Base-by-base conservation (phyloP, 2,329 filamentous ascomycete genomes). In the Trichophyton verrucosum region DNA sequence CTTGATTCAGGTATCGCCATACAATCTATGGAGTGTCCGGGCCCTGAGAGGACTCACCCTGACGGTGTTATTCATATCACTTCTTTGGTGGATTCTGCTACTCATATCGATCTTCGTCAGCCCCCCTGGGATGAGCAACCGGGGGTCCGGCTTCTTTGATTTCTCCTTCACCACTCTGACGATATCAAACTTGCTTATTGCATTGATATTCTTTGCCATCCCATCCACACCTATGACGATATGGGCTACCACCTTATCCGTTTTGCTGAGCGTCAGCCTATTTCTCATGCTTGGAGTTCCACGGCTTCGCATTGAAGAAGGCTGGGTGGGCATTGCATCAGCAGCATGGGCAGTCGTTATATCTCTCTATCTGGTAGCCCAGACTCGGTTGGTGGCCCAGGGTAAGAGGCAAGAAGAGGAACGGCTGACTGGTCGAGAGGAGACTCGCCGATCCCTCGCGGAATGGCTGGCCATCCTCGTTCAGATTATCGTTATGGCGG, bases 321-420 rank as follows among this genome's bases (percentile, higher is more conserved):
- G 89, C 36, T 95, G 91, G 86, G 86, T 94, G 0, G 94, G 94
- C n/a, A 87, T 94, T 60, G 84, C 83, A 8, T 94, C 88, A 47
- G 87, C 92, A 2, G 76, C 89, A 15, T 96, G 88, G 91, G 88
- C 89, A 17, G 79, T 90, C 2, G 65, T 94, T 53, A 89, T 95
- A 70, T 82, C 87, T 40, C 72, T 88, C 2, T 97, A 90, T 84
- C 87, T 87, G 24, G 78, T 96, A 20, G 68, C 86, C 7, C 88
- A 87, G 6, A 92, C 96, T 69, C 82, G 87, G 56, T 85, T 88
- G 3, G 94, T 99, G 7, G 82, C 87, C 68, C 95, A 90, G 87
- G 94, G 92, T 61, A 97, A 97, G 74, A 80, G 80, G 1, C 90
- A 96, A 68, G 94, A 97, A 72, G 94, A 99, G 71, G 87, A 96